Evolutionary conservation across 2,329 filamentous ascomycete species (phyloP), one percentile per base, ranked within the genome.

Genomic region (Chalaropsis thielavioides): DNA sequence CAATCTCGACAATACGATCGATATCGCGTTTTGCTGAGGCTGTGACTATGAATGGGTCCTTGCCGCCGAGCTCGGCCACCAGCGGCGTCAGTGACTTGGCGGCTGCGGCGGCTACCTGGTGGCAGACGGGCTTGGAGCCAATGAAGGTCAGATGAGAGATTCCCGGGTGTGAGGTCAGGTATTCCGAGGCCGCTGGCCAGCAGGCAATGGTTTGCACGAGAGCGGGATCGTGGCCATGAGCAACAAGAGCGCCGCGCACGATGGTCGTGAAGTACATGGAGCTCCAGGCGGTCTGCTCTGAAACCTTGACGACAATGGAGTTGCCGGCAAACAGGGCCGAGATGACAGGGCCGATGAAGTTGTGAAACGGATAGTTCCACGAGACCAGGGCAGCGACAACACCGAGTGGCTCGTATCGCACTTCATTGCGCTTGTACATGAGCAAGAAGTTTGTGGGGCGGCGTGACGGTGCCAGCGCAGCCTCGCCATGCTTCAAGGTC

Each of bases 341-440:
- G 72, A 97, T 95, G 69, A 96, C 83, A 15, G 92, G 94, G 0
- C 89, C 90, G 59, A 97, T 83, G 68, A 97, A 80, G 75, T 99
- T 99, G 77, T 99, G 94, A 75, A 97, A 95, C 56, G 90, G 86
- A 73, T 91, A 97, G 78, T 99, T 99, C 94, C 94, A 99, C 72
- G 89, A 94, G 54, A 99, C 90, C 63, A 92, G 87, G 19, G 94
- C 92, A 11, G 90, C 87, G 5, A 99, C 89, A 43, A 99, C 90
- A 17, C 94, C 94, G 22, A 97, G 78, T 15, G 94, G 92, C 75
- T 99, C 92, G 75, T 95, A 99, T 61, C 83, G 78, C 35, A 99
- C 91, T 68, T 86, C 87, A 72, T 96, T 96, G 73, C 83, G 85
- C 81, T 99, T 99, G 77, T 97, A 96, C 76, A 86, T 83, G 90